Evolutionary conservation across 2,329 filamentous ascomycete genomes (phyloP).

Genomic region (Colletotrichum karsti): DNA sequence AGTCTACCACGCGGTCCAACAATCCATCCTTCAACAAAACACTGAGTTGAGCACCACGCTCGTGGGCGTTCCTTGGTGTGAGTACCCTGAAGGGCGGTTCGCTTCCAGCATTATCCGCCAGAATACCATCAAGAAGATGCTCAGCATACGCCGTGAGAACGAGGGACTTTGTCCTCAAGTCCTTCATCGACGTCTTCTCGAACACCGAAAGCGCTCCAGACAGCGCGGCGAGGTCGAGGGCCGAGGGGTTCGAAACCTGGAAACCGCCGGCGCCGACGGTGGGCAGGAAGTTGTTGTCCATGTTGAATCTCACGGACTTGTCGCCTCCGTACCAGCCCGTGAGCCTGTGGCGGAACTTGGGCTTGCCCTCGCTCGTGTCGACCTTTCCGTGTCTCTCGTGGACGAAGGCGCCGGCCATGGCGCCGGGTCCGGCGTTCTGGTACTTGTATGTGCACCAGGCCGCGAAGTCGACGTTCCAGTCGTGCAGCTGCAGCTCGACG

Average conservation of each 20-base stretch:
- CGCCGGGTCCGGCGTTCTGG: slow-evolving; percentile 78
- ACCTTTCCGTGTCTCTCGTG: slow-evolving; percentile 72
- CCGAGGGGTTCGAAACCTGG: slow-evolving; percentile 79
- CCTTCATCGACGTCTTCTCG: slow-evolving; percentile 73
- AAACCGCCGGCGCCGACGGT: slow-evolving; percentile 77
- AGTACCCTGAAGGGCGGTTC: slow-evolving; percentile 66
- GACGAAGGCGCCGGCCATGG: slow-evolving; percentile 77
- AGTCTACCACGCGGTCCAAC: slow-evolving; percentile 72
- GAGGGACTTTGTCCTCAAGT: slow-evolving; percentile 75
- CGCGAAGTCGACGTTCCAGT: slow-evolving; percentile 85
- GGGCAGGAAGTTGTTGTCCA: slow-evolving; percentile 78
- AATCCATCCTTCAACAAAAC: slow-evolving; percentile 73
- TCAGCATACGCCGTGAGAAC: slow-evolving; percentile 82
- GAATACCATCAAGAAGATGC: slow-evolving; percentile 62
- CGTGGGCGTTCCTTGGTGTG: slow-evolving; percentile 73
- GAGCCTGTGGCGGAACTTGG: slow-evolving; percentile 66
- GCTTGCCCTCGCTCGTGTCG: slow-evolving; percentile 48
- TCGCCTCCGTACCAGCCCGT: slow-evolving; percentile 83
- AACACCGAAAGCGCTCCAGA: slow-evolving; percentile 79
- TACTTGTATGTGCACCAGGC: slow-evolving; percentile 90
- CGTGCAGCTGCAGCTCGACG: slow-evolving; percentile 74
- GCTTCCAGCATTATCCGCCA: slow-evolving; percentile 40
- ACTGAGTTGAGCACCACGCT: slow-evolving; percentile 83
- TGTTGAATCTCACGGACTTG: slow-evolving; percentile 73
- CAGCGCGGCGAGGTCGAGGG: slow-evolving; percentile 80